Evolutionary conservation across 805 yeast genomes (phyloP).

Genomic region (Tetrapisispora namnaoensis): DNA sequence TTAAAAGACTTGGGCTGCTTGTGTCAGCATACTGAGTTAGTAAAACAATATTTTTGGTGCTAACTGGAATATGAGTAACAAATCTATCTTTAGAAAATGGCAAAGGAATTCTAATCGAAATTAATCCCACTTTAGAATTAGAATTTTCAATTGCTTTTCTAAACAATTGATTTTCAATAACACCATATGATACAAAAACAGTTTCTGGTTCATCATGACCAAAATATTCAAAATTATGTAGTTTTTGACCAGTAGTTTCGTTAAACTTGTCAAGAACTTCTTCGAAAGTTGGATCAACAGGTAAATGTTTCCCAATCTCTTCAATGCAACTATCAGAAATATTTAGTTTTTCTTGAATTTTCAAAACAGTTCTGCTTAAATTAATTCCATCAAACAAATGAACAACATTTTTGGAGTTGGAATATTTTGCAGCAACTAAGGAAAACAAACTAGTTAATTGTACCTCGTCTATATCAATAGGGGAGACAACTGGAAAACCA

Average conservation of each 20-base stretch:
- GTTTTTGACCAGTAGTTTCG: slow-evolving; percentile 15
- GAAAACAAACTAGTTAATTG: slow-evolving; percentile 60
- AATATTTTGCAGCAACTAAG: slow-evolving; percentile 45
- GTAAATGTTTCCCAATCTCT: slow-evolving; percentile 7
- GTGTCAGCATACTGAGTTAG: slow-evolving; percentile 45
- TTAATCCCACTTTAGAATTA: slow-evolving; percentile 45
- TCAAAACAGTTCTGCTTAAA: slow-evolving; percentile 16
- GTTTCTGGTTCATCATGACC: slow-evolving; percentile 54
- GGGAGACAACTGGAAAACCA: slow-evolving; percentile 59
- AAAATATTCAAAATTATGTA: slow-evolving; percentile 38
- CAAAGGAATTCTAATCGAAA: slow-evolving; percentile 65
- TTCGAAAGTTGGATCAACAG: slow-evolving; percentile 15
- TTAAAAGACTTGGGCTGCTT: slow-evolving; percentile 38
- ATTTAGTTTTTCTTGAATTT: slow-evolving; percentile 11
- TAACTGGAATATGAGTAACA: slow-evolving; percentile 44
- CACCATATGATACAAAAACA: slow-evolving; percentile 76
- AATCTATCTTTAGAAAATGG: slow-evolving; percentile 68
- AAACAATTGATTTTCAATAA: slow-evolving; percentile 52
- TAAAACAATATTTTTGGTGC: slow-evolving; percentile 54
- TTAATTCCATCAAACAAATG: slow-evolving; percentile 77
- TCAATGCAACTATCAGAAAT: slow-evolving; percentile 6
- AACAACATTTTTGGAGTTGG: slow-evolving; percentile 36
- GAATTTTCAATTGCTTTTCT: slow-evolving; percentile 33
- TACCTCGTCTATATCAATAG: slow-evolving; percentile 51
- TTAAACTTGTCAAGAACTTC: slow-evolving; percentile 22